Conservation (phyloP, 164 flowering plant genomes). For the Nymphaea colorata region DNA sequence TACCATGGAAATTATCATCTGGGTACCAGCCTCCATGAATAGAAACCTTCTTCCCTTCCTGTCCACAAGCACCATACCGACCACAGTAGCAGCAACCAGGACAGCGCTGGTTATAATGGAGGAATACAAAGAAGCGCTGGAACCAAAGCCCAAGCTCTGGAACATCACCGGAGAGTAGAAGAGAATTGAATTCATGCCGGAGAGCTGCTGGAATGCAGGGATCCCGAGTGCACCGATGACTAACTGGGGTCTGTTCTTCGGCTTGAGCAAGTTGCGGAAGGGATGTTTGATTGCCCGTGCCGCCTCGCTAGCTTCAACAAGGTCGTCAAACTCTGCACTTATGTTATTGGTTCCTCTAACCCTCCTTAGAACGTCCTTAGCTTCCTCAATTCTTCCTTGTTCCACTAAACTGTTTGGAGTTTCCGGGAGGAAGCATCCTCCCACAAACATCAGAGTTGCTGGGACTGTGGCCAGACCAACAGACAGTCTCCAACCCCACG, state of each 20-base stretch:
- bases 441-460: constrained; percentile 63
- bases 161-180: constrained; percentile 93
- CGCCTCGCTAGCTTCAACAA: constrained; percentile 57
- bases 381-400: constrained; percentile 61
- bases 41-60: constrained; percentile 69
- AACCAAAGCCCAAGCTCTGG: constrained; percentile 72
- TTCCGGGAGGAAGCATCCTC: constrained; percentile 77
- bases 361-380: constrained; percentile 38
- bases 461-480: constrained; percentile 73
- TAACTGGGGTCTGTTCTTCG: constrained; percentile 69
- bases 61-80: constrained; percentile 72
- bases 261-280: constrained; percentile 49
- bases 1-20: constrained; percentile 74
- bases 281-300: constrained; percentile 67
- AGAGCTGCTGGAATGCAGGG: constrained; percentile 87
- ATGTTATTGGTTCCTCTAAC: constrained; percentile 69
- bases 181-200: constrained; percentile 83
- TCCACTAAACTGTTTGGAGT: constrained; percentile 92
- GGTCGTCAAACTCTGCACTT: constrained; percentile 71
- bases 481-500: constrained; percentile 93
- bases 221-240: constrained; percentile 67
- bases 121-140: constrained; percentile 50
- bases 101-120: constrained; percentile 52
- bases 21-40: constrained; percentile 71
- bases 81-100: constrained; percentile 55